Evolutionary conservation across 371 early-diverging fungal genomes (phyloP).

Genomic region (Apophysomyces elegans): DNA sequence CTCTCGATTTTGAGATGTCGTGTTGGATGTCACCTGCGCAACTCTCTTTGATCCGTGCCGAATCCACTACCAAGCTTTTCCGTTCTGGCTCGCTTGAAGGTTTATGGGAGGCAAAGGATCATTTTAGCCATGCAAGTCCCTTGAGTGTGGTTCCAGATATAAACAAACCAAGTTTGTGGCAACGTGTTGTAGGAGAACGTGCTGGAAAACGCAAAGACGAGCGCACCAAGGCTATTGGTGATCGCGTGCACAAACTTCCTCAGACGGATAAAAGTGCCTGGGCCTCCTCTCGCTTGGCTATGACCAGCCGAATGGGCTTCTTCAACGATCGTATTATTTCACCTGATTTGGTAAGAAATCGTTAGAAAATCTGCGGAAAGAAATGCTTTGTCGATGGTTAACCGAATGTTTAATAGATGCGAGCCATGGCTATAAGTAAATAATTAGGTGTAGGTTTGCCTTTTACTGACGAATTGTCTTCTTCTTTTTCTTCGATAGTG

Average conservation of each 20-base stretch:
- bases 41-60: slow-evolving; percentile 53
- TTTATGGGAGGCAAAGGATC: slow-evolving; percentile 61
- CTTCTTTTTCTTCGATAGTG: slow-evolving; percentile 40
- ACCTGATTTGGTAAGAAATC: slow-evolving; percentile 70
- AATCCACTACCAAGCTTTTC: slow-evolving; percentile 53
- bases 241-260: slow-evolving; percentile 18
- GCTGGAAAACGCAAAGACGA: not conserved
- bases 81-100: slow-evolving; percentile 62
- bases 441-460: not conserved
- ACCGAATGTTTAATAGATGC: slow-evolving; percentile 49
- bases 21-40: slow-evolving; percentile 88
- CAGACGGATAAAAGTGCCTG: slow-evolving; percentile 33
- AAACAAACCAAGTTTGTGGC: slow-evolving; percentile 39
- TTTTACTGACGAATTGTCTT: not conserved
- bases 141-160: slow-evolving; percentile 59
- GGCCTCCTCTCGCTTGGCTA: slow-evolving; percentile 62
- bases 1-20: slow-evolving; percentile 85
- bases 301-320: slow-evolving; percentile 88
- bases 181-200: slow-evolving; percentile 28
- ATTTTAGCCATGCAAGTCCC: slow-evolving; percentile 59
- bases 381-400: too few relatives aligned
- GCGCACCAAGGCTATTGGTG: slow-evolving; percentile 20
- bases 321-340: slow-evolving; percentile 84
- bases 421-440: slow-evolving; percentile 89
- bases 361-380: not conserved